Evolutionary conservation across 2,329 filamentous ascomycete genomes (phyloP).

Genomic region (Ophiocordyceps robertsii): DNA sequence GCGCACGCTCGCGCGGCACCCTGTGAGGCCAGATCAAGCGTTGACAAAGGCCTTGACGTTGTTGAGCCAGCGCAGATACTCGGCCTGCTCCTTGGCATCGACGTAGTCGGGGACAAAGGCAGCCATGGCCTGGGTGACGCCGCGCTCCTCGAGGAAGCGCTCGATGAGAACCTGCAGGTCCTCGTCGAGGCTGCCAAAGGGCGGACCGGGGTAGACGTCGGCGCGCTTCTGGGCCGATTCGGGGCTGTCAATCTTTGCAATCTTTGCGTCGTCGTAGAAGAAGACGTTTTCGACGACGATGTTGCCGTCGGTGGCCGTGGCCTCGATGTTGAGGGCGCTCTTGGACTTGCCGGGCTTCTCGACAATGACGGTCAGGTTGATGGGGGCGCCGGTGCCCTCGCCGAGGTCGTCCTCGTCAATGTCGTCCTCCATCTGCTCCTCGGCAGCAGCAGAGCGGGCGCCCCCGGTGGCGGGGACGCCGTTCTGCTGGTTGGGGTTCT

Average conservation of each 20-base stretch:
- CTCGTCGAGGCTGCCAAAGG: slow-evolving; percentile 89
- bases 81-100: slow-evolving; percentile 95
- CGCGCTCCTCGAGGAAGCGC: slow-evolving; percentile 88
- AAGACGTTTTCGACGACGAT: slow-evolving; percentile 85
- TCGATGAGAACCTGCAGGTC: slow-evolving; percentile 88
- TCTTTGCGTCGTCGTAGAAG: slow-evolving; percentile 66
- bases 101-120: slow-evolving; percentile 93
- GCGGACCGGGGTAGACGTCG: slow-evolving; percentile 76
- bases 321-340: slow-evolving; percentile 77
- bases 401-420: slow-evolving; percentile 37
- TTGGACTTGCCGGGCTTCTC: slow-evolving; percentile 62
- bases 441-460: slow-evolving; percentile 40
- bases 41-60: slow-evolving; percentile 79
- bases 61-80: slow-evolving; percentile 84
- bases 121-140: slow-evolving; percentile 74
- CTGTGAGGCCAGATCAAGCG: slow-evolving; percentile 30
- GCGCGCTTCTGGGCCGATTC: slow-evolving; percentile 66
- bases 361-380: slow-evolving; percentile 72
- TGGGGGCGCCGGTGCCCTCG: slow-evolving; percentile 55
- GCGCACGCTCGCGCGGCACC: too few species aligned
- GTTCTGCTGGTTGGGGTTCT: slow-evolving; percentile 41
- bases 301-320: slow-evolving; percentile 70
- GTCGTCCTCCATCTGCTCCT: slow-evolving; percentile 27
- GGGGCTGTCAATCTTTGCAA: slow-evolving; percentile 63
- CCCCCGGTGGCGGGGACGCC: slow-evolving; percentile 35